Conservation (phyloP, 768 basidiomycete species). For the Psilocybe cyanescens region DNA sequence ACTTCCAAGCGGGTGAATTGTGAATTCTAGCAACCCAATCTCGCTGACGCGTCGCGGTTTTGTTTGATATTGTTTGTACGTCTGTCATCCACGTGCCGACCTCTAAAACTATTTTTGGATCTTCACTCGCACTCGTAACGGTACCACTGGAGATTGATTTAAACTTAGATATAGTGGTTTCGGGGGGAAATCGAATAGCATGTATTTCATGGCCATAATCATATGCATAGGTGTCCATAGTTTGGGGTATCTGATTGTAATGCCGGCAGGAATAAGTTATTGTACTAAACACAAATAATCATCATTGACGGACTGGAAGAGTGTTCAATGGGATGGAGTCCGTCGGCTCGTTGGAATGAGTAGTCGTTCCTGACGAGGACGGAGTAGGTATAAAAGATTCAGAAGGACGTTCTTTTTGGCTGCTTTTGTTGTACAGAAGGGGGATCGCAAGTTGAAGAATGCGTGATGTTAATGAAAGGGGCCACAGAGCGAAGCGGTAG, state of each 20-base stretch:
- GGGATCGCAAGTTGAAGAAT: conserved; percentile 33
- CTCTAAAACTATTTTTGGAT: conserved; percentile 25
- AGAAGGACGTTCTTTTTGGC: conserved; percentile 18
- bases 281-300: conserved; percentile 40
- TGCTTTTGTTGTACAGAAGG: conserved; percentile 24
- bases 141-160: neutral
- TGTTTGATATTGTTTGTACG: conserved; percentile 47
- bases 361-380: conserved; percentile 8
- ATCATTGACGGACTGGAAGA: conserved; percentile 53
- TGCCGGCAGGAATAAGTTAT: conserved; percentile 41
- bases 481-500: conserved; percentile 52
- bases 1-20: conserved; percentile 40
- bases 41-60: conserved; percentile 69
- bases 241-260: conserved; percentile 34
- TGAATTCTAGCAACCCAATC: conserved; percentile 32
- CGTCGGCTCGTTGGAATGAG: conserved; percentile 13
- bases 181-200: conserved; percentile 32
- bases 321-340: conserved; percentile 42
- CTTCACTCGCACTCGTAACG: neutral
- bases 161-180: conserved; percentile 7
- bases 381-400: conserved; percentile 4
- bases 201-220: conserved; percentile 30
- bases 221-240: conserved; percentile 31
- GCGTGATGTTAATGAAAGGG: conserved; percentile 52
- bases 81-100: conserved; percentile 31